Conservation (phyloP, 345 rosid genomes). For the Trapa bicornis region DNA sequence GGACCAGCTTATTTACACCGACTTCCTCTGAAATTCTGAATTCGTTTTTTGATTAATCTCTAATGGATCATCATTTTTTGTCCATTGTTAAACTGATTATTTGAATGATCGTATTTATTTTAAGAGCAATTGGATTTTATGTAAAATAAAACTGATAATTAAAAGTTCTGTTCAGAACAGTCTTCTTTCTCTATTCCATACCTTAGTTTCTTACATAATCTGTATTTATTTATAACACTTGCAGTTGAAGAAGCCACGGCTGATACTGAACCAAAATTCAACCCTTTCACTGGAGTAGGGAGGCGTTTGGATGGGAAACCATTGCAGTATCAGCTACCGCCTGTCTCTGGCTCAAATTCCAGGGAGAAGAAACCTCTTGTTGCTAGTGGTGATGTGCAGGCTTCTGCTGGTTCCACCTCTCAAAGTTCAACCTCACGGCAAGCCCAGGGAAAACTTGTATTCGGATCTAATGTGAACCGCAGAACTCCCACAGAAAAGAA, state of each 20-base stretch:
- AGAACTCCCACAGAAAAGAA: slow-evolving; percentile 35
- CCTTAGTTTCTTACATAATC: neutral
- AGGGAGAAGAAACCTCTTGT: slow-evolving; percentile 43
- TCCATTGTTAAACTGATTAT: neutral
- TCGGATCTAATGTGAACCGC: slow-evolving; percentile 49
- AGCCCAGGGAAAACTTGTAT: slow-evolving; percentile 90
- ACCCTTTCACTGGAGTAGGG: slow-evolving; percentile 66
- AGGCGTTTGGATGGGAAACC: slow-evolving; percentile 91
- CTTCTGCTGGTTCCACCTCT: slow-evolving; percentile 38
- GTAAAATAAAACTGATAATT: no score
- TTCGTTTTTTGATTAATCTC: neutral
- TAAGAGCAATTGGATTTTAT: no score
- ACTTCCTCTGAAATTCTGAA: neutral
- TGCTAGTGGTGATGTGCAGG: slow-evolving; percentile 32
- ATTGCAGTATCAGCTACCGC: slow-evolving; percentile 28
- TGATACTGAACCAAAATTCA: slow-evolving; percentile 60
- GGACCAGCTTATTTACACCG: neutral
- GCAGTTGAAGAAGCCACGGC: slow-evolving; percentile 55
- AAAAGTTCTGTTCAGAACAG: no score
- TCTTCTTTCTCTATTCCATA: no score
- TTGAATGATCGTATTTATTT: no score
- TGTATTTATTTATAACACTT: neutral
- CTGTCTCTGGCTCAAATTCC: slow-evolving; percentile 30
- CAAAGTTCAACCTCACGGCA: slow-evolving; percentile 31
- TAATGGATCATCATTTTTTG: neutral